Percentiles rank a stretch among this genome's conserved stretches.
These are phyloP conservation scores for Suhomyces ambrosiae DNA, from an alignment of 1,139 yeast genomes.

Conservation along the genomic window DNA sequence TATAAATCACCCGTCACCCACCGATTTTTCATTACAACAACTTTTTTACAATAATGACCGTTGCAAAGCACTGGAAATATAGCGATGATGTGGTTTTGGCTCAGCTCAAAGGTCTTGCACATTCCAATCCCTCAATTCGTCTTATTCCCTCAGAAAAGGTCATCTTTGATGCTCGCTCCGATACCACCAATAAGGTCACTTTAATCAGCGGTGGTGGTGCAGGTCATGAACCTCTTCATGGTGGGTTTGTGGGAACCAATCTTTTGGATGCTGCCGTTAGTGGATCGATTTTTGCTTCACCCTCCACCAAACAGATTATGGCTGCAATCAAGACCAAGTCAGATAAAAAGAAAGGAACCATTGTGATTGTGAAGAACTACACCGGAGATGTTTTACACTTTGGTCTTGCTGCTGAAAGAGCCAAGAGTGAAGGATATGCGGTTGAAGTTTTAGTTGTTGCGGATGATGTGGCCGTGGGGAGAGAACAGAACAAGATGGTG, in stretches of 20 bases:
- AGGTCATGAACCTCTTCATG: conserved; percentile 94
- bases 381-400: conserved; percentile 94
- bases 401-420: conserved; percentile 87
- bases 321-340: conserved; percentile 68
- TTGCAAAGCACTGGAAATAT: conserved; percentile 56
- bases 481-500: conserved; percentile 82
- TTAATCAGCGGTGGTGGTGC: conserved; percentile 91
- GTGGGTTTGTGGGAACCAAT: conserved; percentile 86
- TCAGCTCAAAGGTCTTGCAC: conserved; percentile 66
- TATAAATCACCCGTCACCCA: too few species aligned
- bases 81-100: conserved; percentile 62
- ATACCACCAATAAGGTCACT: conserved; percentile 56
- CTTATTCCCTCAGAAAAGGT: conserved; percentile 70
- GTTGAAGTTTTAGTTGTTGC: conserved; percentile 75
- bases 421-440: conserved; percentile 71
- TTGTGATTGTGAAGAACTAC: conserved; percentile 83
- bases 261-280: conserved; percentile 84
- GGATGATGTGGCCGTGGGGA: conserved; percentile 93
- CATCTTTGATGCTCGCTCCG: conserved; percentile 49
- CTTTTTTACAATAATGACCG: conserved; percentile 16
- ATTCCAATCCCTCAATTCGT: conserved; percentile 66
- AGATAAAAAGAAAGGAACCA: conserved; percentile 59
- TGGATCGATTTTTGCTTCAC: conserved; percentile 89
- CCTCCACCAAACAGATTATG: conserved; percentile 84
- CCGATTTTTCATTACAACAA: too few species aligned